Conservation (phyloP, 1,284 basidiomycete genomes). For the Uromyces viciae-fabae region DNA sequence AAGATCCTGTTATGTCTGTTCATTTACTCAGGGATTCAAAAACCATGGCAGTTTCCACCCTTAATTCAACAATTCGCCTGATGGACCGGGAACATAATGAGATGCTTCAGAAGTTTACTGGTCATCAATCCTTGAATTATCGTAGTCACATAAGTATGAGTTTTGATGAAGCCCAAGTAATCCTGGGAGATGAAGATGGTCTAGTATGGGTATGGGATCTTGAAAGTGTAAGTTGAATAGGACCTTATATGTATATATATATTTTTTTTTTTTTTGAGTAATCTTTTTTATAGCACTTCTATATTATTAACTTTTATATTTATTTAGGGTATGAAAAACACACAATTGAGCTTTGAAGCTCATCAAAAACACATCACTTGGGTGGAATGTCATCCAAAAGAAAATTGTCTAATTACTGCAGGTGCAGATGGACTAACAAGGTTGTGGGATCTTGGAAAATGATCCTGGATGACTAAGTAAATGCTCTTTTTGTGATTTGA, state of each 20-base stretch:
- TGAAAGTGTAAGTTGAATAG: constrained; percentile 65
- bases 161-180: constrained; percentile 69
- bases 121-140: constrained; percentile 71
- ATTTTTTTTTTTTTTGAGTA: neutral
- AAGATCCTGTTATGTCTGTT: constrained; percentile 80
- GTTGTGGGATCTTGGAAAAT: constrained; percentile 47
- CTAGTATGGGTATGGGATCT: constrained; percentile 86
- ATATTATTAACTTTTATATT: neutral
- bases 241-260: neutral
- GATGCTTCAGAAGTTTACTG: constrained; percentile 76
- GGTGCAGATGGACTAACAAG: constrained; percentile 63
- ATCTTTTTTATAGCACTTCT: neutral
- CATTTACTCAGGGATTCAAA: constrained; percentile 69
- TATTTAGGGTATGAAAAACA: constrained; percentile 65
- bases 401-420: constrained; percentile 76
- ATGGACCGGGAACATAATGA: constrained; percentile 80
- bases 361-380: constrained; percentile 83
- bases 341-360: constrained; percentile 64
- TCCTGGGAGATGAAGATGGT: constrained; percentile 87
- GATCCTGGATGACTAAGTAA: neutral
- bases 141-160: constrained; percentile 78
- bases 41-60: constrained; percentile 73
- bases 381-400: constrained; percentile 79
- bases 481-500: neutral
- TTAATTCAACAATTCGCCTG: constrained; percentile 77